phyloP scores from a whole-genome alignment of 1,139 yeast species.

The Magnusiomyces tetraspermus region DNA sequence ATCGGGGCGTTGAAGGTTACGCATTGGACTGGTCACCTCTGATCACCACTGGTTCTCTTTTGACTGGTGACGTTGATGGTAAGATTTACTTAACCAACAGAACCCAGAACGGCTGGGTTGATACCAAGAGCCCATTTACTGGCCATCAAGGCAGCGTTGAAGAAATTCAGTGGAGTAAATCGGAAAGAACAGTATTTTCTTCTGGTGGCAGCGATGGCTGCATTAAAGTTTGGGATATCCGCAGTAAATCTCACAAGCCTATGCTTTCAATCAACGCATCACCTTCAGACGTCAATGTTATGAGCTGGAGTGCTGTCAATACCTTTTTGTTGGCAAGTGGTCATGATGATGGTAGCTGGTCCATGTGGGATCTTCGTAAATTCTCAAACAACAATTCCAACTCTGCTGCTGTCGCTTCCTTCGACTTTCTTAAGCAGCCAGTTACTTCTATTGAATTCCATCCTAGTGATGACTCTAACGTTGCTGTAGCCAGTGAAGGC shows the following conservation, averaged over 20 bases:
- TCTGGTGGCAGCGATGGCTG: conserved; percentile 89
- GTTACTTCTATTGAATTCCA: conserved; percentile 90
- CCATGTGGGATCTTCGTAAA: conserved; percentile 93
- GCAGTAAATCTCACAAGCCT: conserved; percentile 86
- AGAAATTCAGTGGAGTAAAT: conserved; percentile 93
- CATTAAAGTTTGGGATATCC: conserved; percentile 91
- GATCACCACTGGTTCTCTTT: conserved; percentile 65
- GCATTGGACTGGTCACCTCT: conserved; percentile 96
- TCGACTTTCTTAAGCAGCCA: conserved; percentile 90
- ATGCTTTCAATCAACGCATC: conserved; percentile 81
- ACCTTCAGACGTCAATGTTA: conserved; percentile 79
- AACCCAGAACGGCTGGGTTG: conserved; percentile 71
- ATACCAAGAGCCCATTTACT: conserved; percentile 70
- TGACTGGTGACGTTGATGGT: conserved; percentile 87
- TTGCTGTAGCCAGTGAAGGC: conserved; percentile 94
- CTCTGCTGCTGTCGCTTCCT: conserved; percentile 64
- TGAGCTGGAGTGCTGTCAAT: conserved; percentile 89
- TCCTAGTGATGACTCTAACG: conserved; percentile 89
- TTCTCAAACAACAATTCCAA: conserved; percentile 40
- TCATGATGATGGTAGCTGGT: conserved; percentile 96
- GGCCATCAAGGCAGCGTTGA: conserved; percentile 64
- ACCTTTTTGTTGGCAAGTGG: conserved; percentile 88
- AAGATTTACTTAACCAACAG: conserved; percentile 69
- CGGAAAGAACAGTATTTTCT: conserved; percentile 88
- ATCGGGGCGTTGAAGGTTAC: conserved; percentile 95